Conservation (phyloP, 148 eudicot genomes). For the Chenopodium formosanum region DNA sequence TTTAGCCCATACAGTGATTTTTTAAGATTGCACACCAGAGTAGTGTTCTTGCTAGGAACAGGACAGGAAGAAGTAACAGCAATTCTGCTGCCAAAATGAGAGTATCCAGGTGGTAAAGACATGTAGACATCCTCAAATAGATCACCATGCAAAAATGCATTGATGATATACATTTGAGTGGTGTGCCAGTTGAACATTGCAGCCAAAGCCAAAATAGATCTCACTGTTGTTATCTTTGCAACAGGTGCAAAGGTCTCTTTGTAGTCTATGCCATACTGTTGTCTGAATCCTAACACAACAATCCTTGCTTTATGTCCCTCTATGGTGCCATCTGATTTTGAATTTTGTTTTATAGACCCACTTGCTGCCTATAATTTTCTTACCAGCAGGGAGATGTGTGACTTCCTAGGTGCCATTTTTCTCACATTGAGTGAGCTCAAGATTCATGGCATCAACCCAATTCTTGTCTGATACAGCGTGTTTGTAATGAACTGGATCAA, state of each 20-base stretch:
- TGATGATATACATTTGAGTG: no score
- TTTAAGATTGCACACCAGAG: background rate
- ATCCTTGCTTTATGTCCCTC: background rate
- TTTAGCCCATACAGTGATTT: background rate
- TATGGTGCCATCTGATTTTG: no score
- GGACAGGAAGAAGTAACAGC: accelerated
- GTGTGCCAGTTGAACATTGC: no score
- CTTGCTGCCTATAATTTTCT: background rate
- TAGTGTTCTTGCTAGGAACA: no score
- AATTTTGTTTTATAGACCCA: background rate
- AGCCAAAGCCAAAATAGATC: no score
- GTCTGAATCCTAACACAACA: background rate
- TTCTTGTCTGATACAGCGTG: background rate
- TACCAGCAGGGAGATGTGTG: background rate
- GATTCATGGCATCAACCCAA: background rate
- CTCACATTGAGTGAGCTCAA: background rate
- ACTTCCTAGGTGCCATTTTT: background rate
- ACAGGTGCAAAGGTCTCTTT: no score
- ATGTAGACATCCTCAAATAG: no score
- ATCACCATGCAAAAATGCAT: background rate
- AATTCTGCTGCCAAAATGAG: no score
- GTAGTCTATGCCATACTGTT: background rate
- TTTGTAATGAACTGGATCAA: no score
- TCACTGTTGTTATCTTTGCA: no score
- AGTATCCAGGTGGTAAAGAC: no score